Conservation (phyloP, 805 yeast genomes). For the Wickerhamomyces hampshirensis region DNA sequence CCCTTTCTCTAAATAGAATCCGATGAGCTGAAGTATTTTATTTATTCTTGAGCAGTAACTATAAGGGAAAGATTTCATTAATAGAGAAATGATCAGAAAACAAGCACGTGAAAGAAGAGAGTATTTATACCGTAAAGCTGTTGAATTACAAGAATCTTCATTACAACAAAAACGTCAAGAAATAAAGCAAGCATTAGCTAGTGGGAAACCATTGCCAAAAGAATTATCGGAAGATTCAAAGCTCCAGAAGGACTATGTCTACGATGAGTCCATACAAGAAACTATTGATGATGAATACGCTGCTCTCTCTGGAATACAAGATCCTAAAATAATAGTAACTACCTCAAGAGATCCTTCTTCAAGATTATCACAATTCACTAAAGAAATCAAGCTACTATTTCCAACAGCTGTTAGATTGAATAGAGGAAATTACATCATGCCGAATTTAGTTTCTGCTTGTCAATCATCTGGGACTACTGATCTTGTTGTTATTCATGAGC, state of each 20-base stretch:
- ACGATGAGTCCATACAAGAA: conserved; percentile 68
- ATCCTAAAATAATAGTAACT: conserved; percentile 88
- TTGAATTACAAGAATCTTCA: conserved; percentile 85
- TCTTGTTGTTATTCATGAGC: conserved; percentile 84
- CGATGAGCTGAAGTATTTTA: neutral
- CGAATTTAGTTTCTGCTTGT: conserved; percentile 81
- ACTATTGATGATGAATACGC: conserved; percentile 90
- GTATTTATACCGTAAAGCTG: conserved; percentile 82
- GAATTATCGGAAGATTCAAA: conserved; percentile 85
- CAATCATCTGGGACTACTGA: conserved; percentile 79
- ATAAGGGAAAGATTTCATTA: no score
- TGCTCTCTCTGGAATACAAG: conserved; percentile 79
- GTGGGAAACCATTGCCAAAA: conserved; percentile 85
- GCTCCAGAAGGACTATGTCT: conserved; percentile 76
- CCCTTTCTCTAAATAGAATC: no score
- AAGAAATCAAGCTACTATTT: conserved; percentile 83
- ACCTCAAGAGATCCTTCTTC: conserved; percentile 91
- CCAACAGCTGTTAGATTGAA: conserved; percentile 87
- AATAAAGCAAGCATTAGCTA: conserved; percentile 80
- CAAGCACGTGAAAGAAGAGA: conserved; percentile 97
- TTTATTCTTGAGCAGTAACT: no score
- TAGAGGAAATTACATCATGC: conserved; percentile 88
- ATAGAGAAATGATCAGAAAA: conserved; percentile 53
- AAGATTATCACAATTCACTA: conserved; percentile 82
- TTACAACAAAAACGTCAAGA: conserved; percentile 82